Percentiles rank a stretch among this genome's conserved stretches.
Conservation (phyloP, 2,329 filamentous ascomycete genomes). For the Stagonosporopsis tanaceti region DNA sequence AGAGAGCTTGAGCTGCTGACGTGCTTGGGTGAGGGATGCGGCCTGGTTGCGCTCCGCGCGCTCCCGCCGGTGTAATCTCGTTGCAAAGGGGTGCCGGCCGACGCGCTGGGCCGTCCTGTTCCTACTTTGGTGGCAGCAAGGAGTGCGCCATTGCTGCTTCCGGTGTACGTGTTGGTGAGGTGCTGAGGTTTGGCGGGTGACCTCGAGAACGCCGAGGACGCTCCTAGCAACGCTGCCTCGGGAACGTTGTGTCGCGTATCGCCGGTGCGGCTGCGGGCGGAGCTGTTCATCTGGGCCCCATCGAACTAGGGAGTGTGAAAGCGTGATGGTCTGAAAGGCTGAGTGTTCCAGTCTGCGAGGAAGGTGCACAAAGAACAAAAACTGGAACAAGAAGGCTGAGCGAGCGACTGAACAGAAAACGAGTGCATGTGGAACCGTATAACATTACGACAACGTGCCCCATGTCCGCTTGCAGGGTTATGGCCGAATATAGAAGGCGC, state of each 20-base stretch:
- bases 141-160: conserved; percentile 53
- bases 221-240: conserved; percentile 59
- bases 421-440: conserved; percentile 15
- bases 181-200: conserved; percentile 53
- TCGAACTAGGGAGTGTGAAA: conserved; percentile 32
- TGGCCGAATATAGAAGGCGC: conserved; percentile 7
- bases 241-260: conserved; percentile 49
- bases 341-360: background rate
- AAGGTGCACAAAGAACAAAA: background rate
- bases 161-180: conserved; percentile 50
- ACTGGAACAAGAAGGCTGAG: background rate
- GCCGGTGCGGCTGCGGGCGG: conserved; percentile 44
- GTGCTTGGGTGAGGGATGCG: conserved; percentile 32
- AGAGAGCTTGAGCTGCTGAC: conserved; percentile 43
- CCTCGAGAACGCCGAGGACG: conserved; percentile 58
- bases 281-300: conserved; percentile 49
- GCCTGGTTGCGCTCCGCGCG: conserved; percentile 31
- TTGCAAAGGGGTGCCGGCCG: conserved; percentile 31
- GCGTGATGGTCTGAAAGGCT: background rate
- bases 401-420: conserved; percentile 11
- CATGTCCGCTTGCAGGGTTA: conserved; percentile 1
- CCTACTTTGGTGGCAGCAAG: conserved; percentile 56
- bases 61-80: conserved; percentile 45
- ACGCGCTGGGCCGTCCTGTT: conserved; percentile 31
- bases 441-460: conserved; percentile 17